These are phyloP conservation scores for Beta vulgaris DNA, from an alignment of 148 eudicot genomes.

Conservation along the genomic window DNA sequence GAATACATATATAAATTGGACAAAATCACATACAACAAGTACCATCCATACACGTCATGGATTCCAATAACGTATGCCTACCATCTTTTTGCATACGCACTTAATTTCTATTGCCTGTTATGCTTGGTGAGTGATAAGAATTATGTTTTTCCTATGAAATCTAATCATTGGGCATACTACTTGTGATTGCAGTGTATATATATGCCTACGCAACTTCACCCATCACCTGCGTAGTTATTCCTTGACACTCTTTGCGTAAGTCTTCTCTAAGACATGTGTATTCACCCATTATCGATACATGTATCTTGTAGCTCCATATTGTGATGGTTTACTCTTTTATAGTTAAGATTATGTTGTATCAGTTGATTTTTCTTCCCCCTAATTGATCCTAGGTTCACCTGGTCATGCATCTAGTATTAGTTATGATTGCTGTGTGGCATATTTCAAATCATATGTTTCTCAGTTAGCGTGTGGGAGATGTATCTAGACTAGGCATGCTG, in stretches of 20 bases:
- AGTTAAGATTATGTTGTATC: not conserved
- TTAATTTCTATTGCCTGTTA: not conserved
- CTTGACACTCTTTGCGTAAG: slow-evolving; percentile 95
- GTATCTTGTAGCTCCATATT: not conserved
- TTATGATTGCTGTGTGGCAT: not conserved
- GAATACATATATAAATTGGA: slow-evolving; percentile 93
- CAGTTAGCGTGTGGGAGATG: not conserved
- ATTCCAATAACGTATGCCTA: slow-evolving; percentile 82
- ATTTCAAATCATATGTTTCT: not conserved
- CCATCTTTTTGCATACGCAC: slow-evolving; percentile 9
- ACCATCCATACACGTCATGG: slow-evolving; percentile 98
- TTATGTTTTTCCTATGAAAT: not conserved
- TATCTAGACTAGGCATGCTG: not conserved
- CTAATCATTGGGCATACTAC: slow-evolving; percentile 15
- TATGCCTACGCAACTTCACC: slow-evolving; percentile 84
- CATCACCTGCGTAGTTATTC: slow-evolving; percentile 74
- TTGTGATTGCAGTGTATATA: slow-evolving; percentile 72
- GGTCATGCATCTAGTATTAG: too few species aligned
- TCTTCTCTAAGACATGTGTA: slow-evolving; percentile 4
- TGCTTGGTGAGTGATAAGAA: not conserved
- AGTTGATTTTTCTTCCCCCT: not conserved
- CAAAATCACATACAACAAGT: slow-evolving; percentile 85
- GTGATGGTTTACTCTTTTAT: not conserved
- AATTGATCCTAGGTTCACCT: not conserved
- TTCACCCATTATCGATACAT: not conserved